Conservation (phyloP, 176 grass and related monocot genomes). For the Miscanthus lutarioriparius region DNA sequence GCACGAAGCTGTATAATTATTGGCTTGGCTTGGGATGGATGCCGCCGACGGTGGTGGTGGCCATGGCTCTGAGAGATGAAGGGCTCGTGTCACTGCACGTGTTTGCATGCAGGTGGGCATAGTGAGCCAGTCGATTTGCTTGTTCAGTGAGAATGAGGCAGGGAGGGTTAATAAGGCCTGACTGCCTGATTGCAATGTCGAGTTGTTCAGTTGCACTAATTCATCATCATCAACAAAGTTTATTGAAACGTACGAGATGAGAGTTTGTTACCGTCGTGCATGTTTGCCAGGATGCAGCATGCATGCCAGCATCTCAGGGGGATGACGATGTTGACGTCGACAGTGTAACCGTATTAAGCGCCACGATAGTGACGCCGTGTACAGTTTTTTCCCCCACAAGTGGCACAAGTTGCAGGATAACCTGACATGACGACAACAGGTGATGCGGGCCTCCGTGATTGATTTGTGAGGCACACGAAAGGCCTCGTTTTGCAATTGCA, state of each 20-base stretch:
- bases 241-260: neutral
- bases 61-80: conserved; percentile 32
- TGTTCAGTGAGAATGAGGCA: neutral
- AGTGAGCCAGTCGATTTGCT: conserved; percentile 16
- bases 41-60: neutral
- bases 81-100: conserved; percentile 11
- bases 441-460: neutral
- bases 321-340: neutral
- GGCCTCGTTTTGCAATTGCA: conserved; percentile 20
- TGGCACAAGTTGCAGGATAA: neutral
- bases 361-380: neutral
- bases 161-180: neutral
- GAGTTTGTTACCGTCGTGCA: neutral
- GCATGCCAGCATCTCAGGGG: neutral
- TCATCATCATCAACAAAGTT: neutral
- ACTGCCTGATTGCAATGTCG: neutral
- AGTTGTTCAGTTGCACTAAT: neutral
- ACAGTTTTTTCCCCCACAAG: neutral
- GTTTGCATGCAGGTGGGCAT: neutral
- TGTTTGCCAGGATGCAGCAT: neutral
- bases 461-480: conserved; percentile 11
- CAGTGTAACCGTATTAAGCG: neutral
- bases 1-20: conserved; percentile 9
- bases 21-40: neutral
- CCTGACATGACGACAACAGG: neutral